Base-by-base conservation (phyloP, 495 filamentous ascomycete genomes). In the Hypoxylon fragiforme region DNA sequence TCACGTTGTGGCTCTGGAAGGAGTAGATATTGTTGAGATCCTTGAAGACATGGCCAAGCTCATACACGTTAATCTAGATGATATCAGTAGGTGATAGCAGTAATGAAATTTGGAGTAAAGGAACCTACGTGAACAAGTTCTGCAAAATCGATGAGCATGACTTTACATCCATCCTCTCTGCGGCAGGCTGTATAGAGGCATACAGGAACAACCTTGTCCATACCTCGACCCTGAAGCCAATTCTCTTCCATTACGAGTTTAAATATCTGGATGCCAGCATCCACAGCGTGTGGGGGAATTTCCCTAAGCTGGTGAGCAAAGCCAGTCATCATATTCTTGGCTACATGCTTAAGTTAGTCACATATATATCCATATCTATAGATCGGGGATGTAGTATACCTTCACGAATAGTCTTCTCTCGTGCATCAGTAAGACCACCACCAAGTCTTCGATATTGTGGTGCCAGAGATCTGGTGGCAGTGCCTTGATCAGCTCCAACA, bases 111-210 rank as follows among this genome's bases (percentile, higher is more conserved):
- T 39, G 7, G 3, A 21, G 26, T 40, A 32, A 26, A 15, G 12
- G 66, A 77, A 56, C 64, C 58, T 62, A 67, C 64, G 11, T 62
- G 82, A 36, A 92, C 73, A 37, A 89, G 78, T 62, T 97, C 95
- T 7, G 95, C 89, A 59, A 98, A 87, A 73, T 98, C 94, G 65
- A 98, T 97, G 12, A 98, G 78, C 87, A 98, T 90, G 54, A 85
- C 73, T 70, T 73, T 68, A 48, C 84, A 80, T 70, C 81, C 69
- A 64, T 77, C 69, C 35, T 83, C 72, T 47, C 78, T 76, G 32
- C 94, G 84, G 70, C 90, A 95, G 18, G 88, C 88, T 47, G 88
- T 85, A 60, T 97, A 98, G 18, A 98, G 77, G 68, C 87, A 90
- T 30, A 92, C 85, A 8, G 91, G 91, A 26, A 86, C 85, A 6